Conservation (phyloP, 345 rosid species). For the Hirschfeldia incana region DNA sequence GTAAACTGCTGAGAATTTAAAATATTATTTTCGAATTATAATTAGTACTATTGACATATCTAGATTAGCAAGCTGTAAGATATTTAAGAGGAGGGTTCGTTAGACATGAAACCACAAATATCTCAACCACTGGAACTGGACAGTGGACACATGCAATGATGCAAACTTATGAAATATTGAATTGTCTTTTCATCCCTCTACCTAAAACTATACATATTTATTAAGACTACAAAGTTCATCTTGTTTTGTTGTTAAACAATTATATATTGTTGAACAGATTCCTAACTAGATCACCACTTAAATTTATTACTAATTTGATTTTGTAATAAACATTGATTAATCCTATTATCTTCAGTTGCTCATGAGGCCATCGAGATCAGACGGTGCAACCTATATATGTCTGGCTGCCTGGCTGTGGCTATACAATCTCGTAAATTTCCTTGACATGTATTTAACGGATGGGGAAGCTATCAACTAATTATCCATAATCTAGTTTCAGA, state of each 20-base stretch:
- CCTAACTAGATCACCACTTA: background rate
- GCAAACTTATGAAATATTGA: background rate
- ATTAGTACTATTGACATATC: background rate
- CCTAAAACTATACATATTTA: slow-evolving; percentile 25
- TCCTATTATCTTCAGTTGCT: background rate
- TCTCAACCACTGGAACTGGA: slow-evolving; percentile 28
- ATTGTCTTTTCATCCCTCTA: slow-evolving; percentile 13
- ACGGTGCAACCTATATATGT: background rate
- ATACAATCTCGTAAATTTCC: background rate
- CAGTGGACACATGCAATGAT: background rate
- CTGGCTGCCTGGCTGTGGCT: slow-evolving; percentile 11
- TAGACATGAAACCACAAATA: slow-evolving; percentile 25
- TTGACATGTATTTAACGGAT: slow-evolving; percentile 22
- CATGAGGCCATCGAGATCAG: slow-evolving; percentile 13
- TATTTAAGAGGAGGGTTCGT: slow-evolving; percentile 7
- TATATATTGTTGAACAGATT: background rate
- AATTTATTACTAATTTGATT: background rate
- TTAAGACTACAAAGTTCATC: background rate
- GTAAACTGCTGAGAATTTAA: background rate
- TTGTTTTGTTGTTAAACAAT: background rate
- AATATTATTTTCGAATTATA: background rate
- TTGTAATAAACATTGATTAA: background rate
- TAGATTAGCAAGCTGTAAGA: background rate
- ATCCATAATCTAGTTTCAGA: background rate
- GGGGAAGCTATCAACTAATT: background rate